These are phyloP conservation scores for Apiospora rasikravindrae DNA, from an alignment of 2,329 filamentous ascomycete species.

Conservation along the genomic window DNA sequence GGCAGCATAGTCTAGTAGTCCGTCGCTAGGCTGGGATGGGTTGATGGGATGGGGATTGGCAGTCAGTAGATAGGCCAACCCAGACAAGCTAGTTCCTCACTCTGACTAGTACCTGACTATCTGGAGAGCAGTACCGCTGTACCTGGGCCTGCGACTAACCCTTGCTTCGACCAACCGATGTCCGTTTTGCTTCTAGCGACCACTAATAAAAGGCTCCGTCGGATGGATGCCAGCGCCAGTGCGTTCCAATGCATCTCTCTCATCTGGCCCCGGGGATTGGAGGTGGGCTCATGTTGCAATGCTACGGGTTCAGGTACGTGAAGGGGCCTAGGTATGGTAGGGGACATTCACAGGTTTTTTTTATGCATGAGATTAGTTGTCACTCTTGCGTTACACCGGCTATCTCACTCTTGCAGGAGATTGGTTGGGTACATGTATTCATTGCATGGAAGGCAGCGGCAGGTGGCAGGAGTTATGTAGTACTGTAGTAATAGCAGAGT, in stretches of 20 bases:
- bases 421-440: too few species aligned
- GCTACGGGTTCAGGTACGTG: constrained; percentile 6
- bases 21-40: not conserved
- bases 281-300: constrained; percentile 8
- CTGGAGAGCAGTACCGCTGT: not conserved
- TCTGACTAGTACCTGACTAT: not conserved
- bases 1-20: constrained; percentile 12
- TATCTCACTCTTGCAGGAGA: not conserved
- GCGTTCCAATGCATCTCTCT: not conserved
- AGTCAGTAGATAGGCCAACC: not conserved
- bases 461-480: too few species aligned
- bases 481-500: not conserved
- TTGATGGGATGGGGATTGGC: not conserved
- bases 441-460: too few species aligned
- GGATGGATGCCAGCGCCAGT: not conserved
- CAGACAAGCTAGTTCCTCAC: not conserved
- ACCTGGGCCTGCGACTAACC: not conserved
- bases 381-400: not conserved
- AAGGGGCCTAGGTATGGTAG: not conserved
- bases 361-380: not conserved
- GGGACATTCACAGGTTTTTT: not conserved
- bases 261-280: constrained; percentile 6
- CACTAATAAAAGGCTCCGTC: constrained; percentile 1
- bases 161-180: not conserved
- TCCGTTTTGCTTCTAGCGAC: not conserved